Evolutionary conservation across 2,329 filamentous ascomycete species (phyloP), one percentile per base, ranked within the genome.

Genomic region (Helotiales sp.): DNA sequence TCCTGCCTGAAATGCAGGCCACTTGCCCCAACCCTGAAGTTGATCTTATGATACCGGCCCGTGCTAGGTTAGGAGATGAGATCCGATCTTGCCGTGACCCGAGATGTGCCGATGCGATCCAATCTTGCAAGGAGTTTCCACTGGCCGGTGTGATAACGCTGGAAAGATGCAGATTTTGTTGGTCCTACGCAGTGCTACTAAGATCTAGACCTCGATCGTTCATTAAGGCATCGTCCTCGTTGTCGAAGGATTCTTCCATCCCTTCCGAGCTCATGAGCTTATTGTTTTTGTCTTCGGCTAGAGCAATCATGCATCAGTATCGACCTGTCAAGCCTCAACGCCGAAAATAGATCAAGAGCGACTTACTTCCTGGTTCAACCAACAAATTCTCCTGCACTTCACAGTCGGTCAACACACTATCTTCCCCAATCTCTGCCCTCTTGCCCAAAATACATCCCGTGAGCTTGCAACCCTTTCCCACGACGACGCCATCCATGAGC

Each of bases 311-410:
- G 22, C 26, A 50, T 66, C 52, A 64, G 49, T 60, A 67, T 37
- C 22, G 10, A 8, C 34, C 15, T 43, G 26, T 61, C 45, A 34
- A 61, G 59, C 45, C 26, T 50, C 58, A 49, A n/a, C 45, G 52
- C 30, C 28, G 52, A 6, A 49, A 50, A 49, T 59, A 20, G 47
- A 57, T n/a, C 43, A 30, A 13, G 24, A 57, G 13, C n/a, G 50
- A 85, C 87, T 83, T 81, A 90, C 88, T 89, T 77, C 80, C 91
- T n/a, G 92, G 87, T 75, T 96, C 94, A 54, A 94, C 89, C 1
- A 97, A 85, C 8, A 95, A 84, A 76, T 95, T 95, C 78, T 97
- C 93, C 78, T 97, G 93, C 5, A 98, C 90, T 80, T 98, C 93
- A 74, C 94, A 97, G 68, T 97, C 92, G 62, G 90, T 93, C 72